Evolutionary conservation across 169 alveolate species (phyloP), one percentile per base, ranked within the genome.

Genomic region (Plasmodium sp.): DNA sequence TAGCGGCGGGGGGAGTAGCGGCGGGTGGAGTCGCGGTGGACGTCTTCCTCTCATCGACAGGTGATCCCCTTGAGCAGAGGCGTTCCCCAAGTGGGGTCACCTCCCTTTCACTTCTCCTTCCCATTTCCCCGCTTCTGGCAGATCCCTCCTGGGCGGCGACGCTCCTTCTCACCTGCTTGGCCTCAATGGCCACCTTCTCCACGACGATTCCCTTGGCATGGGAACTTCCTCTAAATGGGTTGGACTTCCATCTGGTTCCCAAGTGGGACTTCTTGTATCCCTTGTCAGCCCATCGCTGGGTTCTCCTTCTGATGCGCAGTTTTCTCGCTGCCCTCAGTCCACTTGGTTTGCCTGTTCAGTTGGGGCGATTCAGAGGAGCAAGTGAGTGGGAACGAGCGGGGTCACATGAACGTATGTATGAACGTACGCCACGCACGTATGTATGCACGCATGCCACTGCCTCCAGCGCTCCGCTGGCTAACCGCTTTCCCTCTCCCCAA

Each of bases 131-230:
- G 5, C n/a, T 48, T 81, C 51, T 1, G 48, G 22, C 39, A 45
- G 9, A 45, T 22, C 18, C 16, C 67, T 83, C 45, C 54, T 7
- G 16, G 54, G 54, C 0, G 54, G 54, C 1, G 54, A 9, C 16
- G 18, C 6, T 27, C n/a, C n/a, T 39, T 73, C 92, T 36, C 56
- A 97, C 99, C 99, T 99, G 99, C 95, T 99, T 99, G 93, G 99
- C 99, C 94, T 99, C 99, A 80, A 99, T 99, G 90, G 99, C 99
- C 71, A 99, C 98, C 96, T 99, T 99, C 97, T 99, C 99, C 36
- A 99, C 99, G 82, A 99, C 99, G 58, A 99, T 99, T 81, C 99
- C 99, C 95, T 99, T 99, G 39, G 99, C 99, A 95, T 98, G 99
- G 77, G 99, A 99, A 83, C 99, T 98, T 81, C 99, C 99, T 95